Evolutionary conservation across 2,329 filamentous ascomycete genomes (phyloP).

Genomic region (Neofusicoccum sp.): DNA sequence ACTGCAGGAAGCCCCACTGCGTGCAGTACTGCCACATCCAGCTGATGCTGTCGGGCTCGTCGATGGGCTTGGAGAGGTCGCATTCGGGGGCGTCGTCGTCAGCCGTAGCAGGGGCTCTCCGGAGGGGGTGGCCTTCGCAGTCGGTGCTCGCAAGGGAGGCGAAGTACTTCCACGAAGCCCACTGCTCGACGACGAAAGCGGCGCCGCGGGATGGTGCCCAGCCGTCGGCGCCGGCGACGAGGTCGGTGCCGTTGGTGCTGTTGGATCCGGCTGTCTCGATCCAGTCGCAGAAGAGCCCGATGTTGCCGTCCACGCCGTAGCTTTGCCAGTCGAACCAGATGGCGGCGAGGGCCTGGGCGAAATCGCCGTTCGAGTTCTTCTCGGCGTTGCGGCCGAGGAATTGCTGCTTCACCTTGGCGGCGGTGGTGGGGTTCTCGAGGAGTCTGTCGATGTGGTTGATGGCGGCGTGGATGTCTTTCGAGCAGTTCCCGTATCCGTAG

Average conservation of each 20-base stretch:
- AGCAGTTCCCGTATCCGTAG: slow-evolving; percentile 47
- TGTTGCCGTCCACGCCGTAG: slow-evolving; percentile 42
- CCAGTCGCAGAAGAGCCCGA: slow-evolving; percentile 48
- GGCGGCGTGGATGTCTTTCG: slow-evolving; percentile 49
- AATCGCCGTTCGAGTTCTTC: slow-evolving; percentile 47
- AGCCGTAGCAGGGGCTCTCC: too few species aligned
- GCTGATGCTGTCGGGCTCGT: slow-evolving; percentile 30
- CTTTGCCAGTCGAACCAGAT: slow-evolving; percentile 46
- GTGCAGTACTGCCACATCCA: slow-evolving; percentile 56
- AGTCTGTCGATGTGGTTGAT: slow-evolving; percentile 50
- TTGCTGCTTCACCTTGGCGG: slow-evolving; percentile 41
- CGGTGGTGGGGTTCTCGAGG: slow-evolving; percentile 28
- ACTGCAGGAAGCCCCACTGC: slow-evolving; percentile 53
- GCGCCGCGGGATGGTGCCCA: slow-evolving; percentile 43
- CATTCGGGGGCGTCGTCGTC: background rate
- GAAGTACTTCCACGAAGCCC: slow-evolving; percentile 35
- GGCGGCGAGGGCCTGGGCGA: slow-evolving; percentile 44
- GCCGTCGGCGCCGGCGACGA: slow-evolving; percentile 38
- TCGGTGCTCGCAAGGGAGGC: background rate
- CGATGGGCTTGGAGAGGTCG: slow-evolving; percentile 1
- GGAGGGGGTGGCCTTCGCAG: slow-evolving; percentile 24
- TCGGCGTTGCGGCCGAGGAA: slow-evolving; percentile 50
- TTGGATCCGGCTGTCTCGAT: slow-evolving; percentile 44
- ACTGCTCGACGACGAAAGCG: slow-evolving; percentile 42
- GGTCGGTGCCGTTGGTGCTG: slow-evolving; percentile 23